Evolutionary conservation across 208 protist genomes (phyloP).

Genomic region (Trypanosoma cruzi): DNA sequence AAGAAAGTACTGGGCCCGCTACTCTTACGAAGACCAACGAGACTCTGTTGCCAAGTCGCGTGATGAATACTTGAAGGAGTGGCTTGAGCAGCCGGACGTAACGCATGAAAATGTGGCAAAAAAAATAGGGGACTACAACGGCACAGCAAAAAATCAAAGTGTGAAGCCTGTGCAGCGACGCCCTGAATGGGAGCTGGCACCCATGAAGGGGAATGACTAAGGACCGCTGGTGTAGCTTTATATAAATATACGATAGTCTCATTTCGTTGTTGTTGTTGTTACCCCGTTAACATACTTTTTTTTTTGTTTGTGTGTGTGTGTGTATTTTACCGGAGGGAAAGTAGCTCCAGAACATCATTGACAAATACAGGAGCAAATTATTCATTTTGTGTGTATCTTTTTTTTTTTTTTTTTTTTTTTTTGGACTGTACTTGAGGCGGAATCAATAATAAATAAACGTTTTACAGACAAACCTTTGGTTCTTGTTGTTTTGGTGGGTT

Average conservation of each 20-base stretch:
- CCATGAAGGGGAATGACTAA: slow-evolving; percentile 35
- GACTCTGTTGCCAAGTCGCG: slow-evolving; percentile 83
- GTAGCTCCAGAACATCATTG: no score
- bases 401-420: no score
- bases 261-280: no score
- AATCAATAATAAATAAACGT: no score
- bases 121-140: slow-evolving; percentile 91
- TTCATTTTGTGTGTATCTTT: no score
- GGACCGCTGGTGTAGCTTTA: no score
- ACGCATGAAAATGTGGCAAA: slow-evolving; percentile 85
- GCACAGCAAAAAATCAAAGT: slow-evolving; percentile 79
- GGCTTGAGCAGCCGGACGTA: slow-evolving; percentile 88
- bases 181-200: slow-evolving; percentile 89
- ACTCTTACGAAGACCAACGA: slow-evolving; percentile 86
- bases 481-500: slow-evolving; percentile 15
- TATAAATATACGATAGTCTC: no score
- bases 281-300: no score
- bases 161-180: slow-evolving; percentile 76
- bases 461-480: background rate
- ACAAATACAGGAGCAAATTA: no score
- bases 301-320: no score
- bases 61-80: slow-evolving; percentile 84
- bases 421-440: no score
- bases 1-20: slow-evolving; percentile 81
- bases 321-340: no score